Conservation (phyloP, 2,329 filamentous ascomycete species). For the Claviceps spartinae region DNA sequence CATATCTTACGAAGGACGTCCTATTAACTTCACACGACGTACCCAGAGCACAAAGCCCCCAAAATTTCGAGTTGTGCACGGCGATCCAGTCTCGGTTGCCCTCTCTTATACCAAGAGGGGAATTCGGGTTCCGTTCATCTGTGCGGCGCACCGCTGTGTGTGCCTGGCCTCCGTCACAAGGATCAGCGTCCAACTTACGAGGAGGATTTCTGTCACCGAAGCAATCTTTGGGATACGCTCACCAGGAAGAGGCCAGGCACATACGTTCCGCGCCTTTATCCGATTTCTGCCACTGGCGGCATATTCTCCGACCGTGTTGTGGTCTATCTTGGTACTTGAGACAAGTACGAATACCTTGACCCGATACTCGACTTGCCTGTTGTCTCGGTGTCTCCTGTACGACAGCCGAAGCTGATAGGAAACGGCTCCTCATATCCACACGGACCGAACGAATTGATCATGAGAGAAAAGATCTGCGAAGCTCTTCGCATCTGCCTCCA, state of each 20-base stretch:
- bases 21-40: conserved; percentile 29
- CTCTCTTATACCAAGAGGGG: conserved; percentile 40
- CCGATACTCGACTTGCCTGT: conserved; percentile 50
- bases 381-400: conserved; percentile 57
- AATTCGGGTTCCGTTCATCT: conserved; percentile 49
- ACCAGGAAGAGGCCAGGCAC: conserved; percentile 42
- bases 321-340: conserved; percentile 57
- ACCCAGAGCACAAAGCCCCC: conserved; percentile 25
- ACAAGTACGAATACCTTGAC: conserved; percentile 45
- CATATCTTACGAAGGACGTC: conserved; percentile 39
- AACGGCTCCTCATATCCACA: conserved; percentile 59
- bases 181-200: conserved; percentile 36
- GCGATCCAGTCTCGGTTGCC: conserved; percentile 47
- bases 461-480: conserved; percentile 58
- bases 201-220: conserved; percentile 61
- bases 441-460: conserved; percentile 54
- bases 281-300: conserved; percentile 55
- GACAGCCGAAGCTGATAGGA: conserved; percentile 59
- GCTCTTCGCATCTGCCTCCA: conserved; percentile 56
- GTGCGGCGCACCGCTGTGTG: conserved; percentile 61
- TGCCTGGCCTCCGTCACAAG: conserved; percentile 68
- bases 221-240: conserved; percentile 57
- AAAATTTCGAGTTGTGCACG: conserved; percentile 36
- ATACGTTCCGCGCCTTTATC: conserved; percentile 43
- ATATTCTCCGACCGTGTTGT: conserved; percentile 60